Conservation (phyloP, 768 basidiomycete species). For the Thelephora aurantiotincta region DNA sequence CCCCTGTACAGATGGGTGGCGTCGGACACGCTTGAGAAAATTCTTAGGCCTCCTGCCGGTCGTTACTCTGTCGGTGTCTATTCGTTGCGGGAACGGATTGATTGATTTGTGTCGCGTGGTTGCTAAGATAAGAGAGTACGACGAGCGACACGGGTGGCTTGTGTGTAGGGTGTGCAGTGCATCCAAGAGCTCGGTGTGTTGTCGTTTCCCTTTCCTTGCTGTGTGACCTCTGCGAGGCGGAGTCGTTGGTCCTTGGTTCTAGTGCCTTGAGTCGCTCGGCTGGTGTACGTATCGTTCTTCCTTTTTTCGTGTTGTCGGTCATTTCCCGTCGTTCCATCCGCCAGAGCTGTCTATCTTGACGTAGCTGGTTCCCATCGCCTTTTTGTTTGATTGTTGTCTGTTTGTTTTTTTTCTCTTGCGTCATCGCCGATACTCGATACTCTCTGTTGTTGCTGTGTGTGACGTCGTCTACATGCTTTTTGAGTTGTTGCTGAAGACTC, state of each 20-base stretch:
- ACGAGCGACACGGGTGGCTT: not conserved
- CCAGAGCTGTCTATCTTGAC: not conserved
- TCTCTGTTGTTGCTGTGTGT: not conserved
- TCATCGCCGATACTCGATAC: constrained; percentile 4
- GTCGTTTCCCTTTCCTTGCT: not conserved
- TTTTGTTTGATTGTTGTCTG: not conserved
- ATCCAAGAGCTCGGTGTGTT: not conserved
- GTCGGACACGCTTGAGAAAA: constrained; percentile 40
- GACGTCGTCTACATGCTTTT: not conserved
- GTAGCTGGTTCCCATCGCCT: not conserved
- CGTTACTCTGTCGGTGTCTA: not conserved
- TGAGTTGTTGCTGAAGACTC: too few species aligned
- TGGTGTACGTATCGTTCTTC: not conserved
- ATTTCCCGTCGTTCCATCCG: not conserved
- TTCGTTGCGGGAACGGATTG: not conserved
- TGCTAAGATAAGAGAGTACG: not conserved
- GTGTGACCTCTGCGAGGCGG: not conserved
- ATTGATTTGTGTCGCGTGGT: not conserved
- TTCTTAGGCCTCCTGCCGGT: not conserved
- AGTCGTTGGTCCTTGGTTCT: not conserved
- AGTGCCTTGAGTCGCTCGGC: too few species aligned
- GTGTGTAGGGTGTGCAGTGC: not conserved
- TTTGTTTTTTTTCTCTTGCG: not conserved
- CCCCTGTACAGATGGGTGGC: constrained; percentile 66
- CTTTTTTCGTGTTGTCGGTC: not conserved